These are phyloP conservation scores for Boletus pseudopeckii DNA, from an alignment of 768 basidiomycete species.

Conservation along the genomic window DNA sequence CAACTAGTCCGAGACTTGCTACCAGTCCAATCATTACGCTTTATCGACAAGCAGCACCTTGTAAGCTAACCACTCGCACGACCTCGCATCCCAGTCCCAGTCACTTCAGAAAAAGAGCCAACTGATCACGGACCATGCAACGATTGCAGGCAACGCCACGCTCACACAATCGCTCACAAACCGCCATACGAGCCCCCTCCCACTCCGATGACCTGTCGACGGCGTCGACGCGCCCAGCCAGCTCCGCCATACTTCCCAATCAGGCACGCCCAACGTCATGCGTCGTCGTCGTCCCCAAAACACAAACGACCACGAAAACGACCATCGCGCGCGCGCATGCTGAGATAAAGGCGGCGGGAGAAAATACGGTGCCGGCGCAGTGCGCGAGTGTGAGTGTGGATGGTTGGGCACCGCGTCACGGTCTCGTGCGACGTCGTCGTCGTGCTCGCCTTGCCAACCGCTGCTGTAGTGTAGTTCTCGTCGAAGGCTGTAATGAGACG, in stretches of 20 bases:
- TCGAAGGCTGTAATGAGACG: constrained; percentile 45
- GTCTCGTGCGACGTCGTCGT: constrained; percentile 2
- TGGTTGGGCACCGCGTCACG: not conserved
- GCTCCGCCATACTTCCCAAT: constrained; percentile 22
- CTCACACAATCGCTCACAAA: constrained; percentile 38
- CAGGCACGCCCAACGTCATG: constrained; percentile 46
- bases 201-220: constrained; percentile 14
- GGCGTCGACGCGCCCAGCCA: constrained; percentile 8
- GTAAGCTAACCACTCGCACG: not conserved
- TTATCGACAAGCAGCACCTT: not conserved
- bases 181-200: constrained; percentile 32
- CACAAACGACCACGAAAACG: constrained; percentile 52
- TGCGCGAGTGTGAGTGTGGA: not conserved
- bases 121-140: constrained; percentile 24
- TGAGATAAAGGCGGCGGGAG: constrained; percentile 37
- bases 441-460: constrained; percentile 32
- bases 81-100: not conserved
- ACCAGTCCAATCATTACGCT: constrained; percentile 1
- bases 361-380: constrained; percentile 29
- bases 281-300: constrained; percentile 53
- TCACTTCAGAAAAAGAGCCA: constrained; percentile 29
- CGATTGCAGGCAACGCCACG: constrained; percentile 27
- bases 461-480: constrained; percentile 32
- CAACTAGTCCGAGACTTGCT: no score
- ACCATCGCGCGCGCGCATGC: constrained; percentile 20